Percentiles rank a stretch among this genome's conserved stretches.
Evolutionary conservation across 352 stramenopile species (phyloP).

Genomic region (Plasmopara muralis): DNA sequence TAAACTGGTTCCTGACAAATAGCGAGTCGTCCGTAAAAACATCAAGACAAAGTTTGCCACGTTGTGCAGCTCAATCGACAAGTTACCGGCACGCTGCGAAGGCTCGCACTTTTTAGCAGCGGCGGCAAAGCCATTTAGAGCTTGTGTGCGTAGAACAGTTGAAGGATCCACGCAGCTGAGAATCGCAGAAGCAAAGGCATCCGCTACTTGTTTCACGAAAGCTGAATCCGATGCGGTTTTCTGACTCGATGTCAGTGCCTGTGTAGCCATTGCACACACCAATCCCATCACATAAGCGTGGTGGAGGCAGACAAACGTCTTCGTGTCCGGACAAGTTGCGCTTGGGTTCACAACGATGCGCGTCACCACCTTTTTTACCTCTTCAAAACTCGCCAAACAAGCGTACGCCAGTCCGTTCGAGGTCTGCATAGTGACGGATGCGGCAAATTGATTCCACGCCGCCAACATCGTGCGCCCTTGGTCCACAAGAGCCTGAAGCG

Average conservation of each 20-base stretch:
- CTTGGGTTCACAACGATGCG: conserved; percentile 52
- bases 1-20: conserved; percentile 50
- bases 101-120: conserved; percentile 46
- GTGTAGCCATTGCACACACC: conserved; percentile 69
- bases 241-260: conserved; percentile 61
- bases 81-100: conserved; percentile 35
- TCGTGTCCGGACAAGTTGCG: conserved; percentile 32
- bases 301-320: conserved; percentile 75
- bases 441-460: conserved; percentile 70
- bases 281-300: conserved; percentile 74
- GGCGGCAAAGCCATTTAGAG: conserved; percentile 47
- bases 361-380: conserved; percentile 68
- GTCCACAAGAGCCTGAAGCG: conserved; percentile 58
- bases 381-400: conserved; percentile 70
- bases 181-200: conserved; percentile 69
- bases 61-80: conserved; percentile 61
- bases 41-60: conserved; percentile 74
- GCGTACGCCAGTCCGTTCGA: conserved; percentile 54
- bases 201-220: conserved; percentile 60
- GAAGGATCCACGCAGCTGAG: conserved; percentile 71
- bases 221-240: conserved; percentile 50
- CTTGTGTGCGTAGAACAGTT: conserved; percentile 41
- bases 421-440: conserved; percentile 36
- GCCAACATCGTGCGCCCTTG: conserved; percentile 61
- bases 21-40: conserved; percentile 57